Evolutionary conservation across 768 basidiomycete genomes (phyloP).

Genomic region (Termitomyces sp.): DNA sequence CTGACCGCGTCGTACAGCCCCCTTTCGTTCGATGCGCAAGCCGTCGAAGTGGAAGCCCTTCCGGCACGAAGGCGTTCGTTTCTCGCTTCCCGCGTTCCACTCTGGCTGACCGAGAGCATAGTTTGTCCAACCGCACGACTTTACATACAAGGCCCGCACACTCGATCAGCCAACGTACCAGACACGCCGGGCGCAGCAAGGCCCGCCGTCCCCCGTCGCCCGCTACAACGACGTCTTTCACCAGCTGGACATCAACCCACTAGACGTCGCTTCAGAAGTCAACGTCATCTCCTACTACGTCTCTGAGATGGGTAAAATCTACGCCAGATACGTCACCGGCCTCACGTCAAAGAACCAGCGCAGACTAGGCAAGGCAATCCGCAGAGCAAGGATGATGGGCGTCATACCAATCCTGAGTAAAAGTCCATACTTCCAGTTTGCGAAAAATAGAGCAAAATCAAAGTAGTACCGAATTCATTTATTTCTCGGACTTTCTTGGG

Average conservation of each 20-base stretch:
- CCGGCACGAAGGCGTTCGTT: constrained; percentile 15
- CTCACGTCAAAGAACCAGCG: constrained; percentile 80
- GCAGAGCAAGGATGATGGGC: constrained; percentile 90
- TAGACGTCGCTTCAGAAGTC: constrained; percentile 62
- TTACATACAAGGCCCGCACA: constrained; percentile 25
- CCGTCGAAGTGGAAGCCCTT: constrained; percentile 19
- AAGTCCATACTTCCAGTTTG: background rate
- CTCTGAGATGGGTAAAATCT: constrained; percentile 79
- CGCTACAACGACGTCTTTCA: constrained; percentile 62
- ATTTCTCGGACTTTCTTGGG: background rate
- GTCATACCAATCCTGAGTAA: constrained; percentile 57
- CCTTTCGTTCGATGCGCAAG: background rate
- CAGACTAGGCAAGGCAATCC: constrained; percentile 76
- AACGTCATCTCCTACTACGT: constrained; percentile 52
- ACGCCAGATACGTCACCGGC: constrained; percentile 58
- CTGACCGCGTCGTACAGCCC: constrained; percentile 4
- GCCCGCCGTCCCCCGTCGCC: constrained; percentile 51
- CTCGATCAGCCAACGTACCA: constrained; percentile 14
- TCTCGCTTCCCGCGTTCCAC: background rate
- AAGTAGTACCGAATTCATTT: constrained; percentile 6
- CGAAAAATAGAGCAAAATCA: background rate
- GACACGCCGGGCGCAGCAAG: constrained; percentile 38
- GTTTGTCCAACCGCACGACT: constrained; percentile 20
- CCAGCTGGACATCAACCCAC: constrained; percentile 68
- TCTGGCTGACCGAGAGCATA: constrained; percentile 2